These are phyloP conservation scores for Cephalotrichum gorgonifer DNA, from an alignment of 2,329 filamentous ascomycete species.

Conservation along the genomic window DNA sequence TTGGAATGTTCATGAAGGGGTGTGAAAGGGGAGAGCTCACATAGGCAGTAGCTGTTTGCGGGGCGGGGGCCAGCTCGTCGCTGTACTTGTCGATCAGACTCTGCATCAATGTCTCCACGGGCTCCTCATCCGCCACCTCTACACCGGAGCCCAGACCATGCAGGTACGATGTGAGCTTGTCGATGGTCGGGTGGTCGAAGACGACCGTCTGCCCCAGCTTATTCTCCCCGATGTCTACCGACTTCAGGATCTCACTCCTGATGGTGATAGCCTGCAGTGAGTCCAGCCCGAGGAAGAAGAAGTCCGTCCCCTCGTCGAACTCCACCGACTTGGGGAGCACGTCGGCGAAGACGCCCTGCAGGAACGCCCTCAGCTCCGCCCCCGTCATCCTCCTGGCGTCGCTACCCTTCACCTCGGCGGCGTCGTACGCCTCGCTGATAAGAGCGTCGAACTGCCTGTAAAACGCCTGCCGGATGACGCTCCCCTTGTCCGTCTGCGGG, in stretches of 20 bases:
- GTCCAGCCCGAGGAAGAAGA: slow-evolving; percentile 49
- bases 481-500: slow-evolving; percentile 42
- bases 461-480: slow-evolving; percentile 37
- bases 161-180: slow-evolving; percentile 32
- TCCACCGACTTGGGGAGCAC: slow-evolving; percentile 15
- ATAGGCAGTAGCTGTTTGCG: background rate
- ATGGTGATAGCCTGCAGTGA: slow-evolving; percentile 48
- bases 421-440: slow-evolving; percentile 29
- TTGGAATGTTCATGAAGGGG: background rate
- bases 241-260: slow-evolving; percentile 37
- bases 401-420: slow-evolving; percentile 12
- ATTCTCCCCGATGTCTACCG: slow-evolving; percentile 35
- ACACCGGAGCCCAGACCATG: slow-evolving; percentile 27
- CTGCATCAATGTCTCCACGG: slow-evolving; percentile 18
- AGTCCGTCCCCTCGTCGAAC: slow-evolving; percentile 34
- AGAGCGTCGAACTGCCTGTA: slow-evolving; percentile 30
- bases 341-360: slow-evolving; percentile 18
- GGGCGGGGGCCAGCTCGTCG: background rate
- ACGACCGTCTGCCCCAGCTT: slow-evolving; percentile 44
- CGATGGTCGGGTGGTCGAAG: slow-evolving; percentile 44
- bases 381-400: slow-evolving; percentile 12
- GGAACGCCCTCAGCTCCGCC: slow-evolving; percentile 20
- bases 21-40: slow-evolving; percentile 5
- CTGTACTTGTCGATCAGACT: slow-evolving; percentile 14
- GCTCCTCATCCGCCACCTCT: slow-evolving; percentile 13